These are phyloP conservation scores for Wickerhamomyces chaumierensis DNA, from an alignment of 805 yeast genomes.

Conservation along the genomic window DNA sequence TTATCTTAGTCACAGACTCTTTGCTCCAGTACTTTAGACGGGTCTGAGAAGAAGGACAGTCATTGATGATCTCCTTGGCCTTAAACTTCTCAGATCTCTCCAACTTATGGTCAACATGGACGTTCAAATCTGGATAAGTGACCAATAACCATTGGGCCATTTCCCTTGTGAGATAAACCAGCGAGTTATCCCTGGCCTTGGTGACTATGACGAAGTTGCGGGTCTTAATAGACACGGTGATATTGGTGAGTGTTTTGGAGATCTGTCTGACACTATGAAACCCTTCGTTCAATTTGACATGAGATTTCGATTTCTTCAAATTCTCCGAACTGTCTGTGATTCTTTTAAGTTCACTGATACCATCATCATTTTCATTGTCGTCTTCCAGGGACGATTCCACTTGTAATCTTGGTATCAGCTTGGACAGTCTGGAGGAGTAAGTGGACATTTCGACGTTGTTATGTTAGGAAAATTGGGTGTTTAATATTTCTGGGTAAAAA, in stretches of 20 bases:
- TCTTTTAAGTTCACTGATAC: slow-evolving; percentile 11
- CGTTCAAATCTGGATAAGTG: slow-evolving; percentile 27
- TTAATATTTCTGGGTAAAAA: no score
- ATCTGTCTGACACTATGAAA: slow-evolving; percentile 72
- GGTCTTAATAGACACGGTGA: slow-evolving; percentile 61
- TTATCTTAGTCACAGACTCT: slow-evolving; percentile 31
- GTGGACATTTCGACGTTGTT: no score
- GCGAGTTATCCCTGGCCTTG: slow-evolving; percentile 77
- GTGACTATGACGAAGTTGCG: slow-evolving; percentile 72
- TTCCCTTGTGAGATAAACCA: slow-evolving; percentile 67
- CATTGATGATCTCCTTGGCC: slow-evolving; percentile 36
- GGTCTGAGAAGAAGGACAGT: slow-evolving; percentile 32
- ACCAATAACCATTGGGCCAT: slow-evolving; percentile 65
- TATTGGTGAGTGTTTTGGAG: slow-evolving; percentile 59
- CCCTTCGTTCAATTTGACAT: slow-evolving; percentile 67
- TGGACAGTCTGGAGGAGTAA: not conserved
- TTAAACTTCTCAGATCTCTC: slow-evolving; percentile 54
- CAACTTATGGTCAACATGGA: slow-evolving; percentile 68
- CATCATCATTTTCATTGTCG: slow-evolving; percentile 11
- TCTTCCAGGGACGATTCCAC: no score
- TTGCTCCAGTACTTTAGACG: slow-evolving; percentile 62
- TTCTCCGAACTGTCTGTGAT: slow-evolving; percentile 25
- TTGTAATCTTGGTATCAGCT: not conserved
- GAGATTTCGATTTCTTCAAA: slow-evolving; percentile 48
- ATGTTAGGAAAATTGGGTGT: no score